phyloP scores from a whole-genome alignment of 2,329 filamentous ascomycete genomes.

The Ceratocystiopsis sp. region DNA sequence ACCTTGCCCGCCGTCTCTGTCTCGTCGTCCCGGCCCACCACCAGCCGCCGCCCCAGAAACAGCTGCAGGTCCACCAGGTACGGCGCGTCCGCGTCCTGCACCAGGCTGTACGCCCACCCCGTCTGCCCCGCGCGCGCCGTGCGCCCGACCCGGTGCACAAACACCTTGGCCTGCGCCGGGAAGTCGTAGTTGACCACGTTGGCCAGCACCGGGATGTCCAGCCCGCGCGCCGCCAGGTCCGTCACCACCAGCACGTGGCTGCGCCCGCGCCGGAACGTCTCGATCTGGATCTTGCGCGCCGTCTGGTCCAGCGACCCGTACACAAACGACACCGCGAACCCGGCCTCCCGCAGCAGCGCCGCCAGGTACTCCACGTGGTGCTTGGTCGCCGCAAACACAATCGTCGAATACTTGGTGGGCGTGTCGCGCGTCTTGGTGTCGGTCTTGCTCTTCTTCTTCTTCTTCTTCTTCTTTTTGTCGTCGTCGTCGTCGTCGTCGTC shows the following conservation, averaged over 20 bases:
- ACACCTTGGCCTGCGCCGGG: slow-evolving; percentile 89
- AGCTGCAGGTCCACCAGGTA: slow-evolving; percentile 90
- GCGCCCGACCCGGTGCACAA: slow-evolving; percentile 87
- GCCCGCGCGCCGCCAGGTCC: slow-evolving; percentile 89
- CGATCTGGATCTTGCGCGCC: slow-evolving; percentile 79
- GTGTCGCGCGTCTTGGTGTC: slow-evolving; percentile 31
- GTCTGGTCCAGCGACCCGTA: slow-evolving; percentile 93
- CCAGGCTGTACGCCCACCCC: slow-evolving; percentile 90
- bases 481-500: not conserved
- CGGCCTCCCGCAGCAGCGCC: slow-evolving; percentile 58
- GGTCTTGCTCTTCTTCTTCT: slow-evolving; percentile 32
- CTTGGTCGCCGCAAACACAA: slow-evolving; percentile 87
- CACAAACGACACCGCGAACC: slow-evolving; percentile 82
- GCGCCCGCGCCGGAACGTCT: slow-evolving; percentile 69
- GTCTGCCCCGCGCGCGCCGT: slow-evolving; percentile 85
- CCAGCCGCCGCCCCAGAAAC: slow-evolving; percentile 71
- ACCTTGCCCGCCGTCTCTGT: slow-evolving; percentile 38
- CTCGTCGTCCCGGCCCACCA: slow-evolving; percentile 52
- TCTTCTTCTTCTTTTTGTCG: slow-evolving; percentile 55
- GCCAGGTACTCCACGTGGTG: slow-evolving; percentile 93
- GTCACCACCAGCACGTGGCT: slow-evolving; percentile 90
- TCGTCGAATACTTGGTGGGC: slow-evolving; percentile 80
- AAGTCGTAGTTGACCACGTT: slow-evolving; percentile 99
- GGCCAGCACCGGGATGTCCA: slow-evolving; percentile 88
- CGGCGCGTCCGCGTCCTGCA: slow-evolving; percentile 73